Evolutionary conservation across 2,329 filamentous ascomycete genomes (phyloP).

Genomic region (Cladosporium sp.): DNA sequence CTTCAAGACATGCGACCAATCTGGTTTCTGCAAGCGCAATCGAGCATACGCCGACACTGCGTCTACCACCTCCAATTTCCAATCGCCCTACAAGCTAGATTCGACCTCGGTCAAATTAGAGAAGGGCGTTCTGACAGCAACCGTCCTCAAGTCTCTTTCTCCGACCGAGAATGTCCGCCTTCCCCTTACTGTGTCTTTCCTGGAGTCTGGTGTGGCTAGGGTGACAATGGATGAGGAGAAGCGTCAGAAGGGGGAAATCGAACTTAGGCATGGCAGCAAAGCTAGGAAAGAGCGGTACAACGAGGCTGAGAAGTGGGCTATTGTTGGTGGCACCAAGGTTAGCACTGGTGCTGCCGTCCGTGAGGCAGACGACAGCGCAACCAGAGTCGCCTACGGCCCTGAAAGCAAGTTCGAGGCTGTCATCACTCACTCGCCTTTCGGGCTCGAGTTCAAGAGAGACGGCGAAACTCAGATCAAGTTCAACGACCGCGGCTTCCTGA

Average conservation of each 20-base stretch:
- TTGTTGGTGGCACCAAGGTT: slow-evolving; percentile 72
- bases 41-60: slow-evolving; percentile 79
- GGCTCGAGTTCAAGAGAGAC: slow-evolving; percentile 78
- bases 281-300: slow-evolving; percentile 91
- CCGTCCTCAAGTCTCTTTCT: slow-evolving; percentile 72
- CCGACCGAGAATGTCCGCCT: slow-evolving; percentile 66
- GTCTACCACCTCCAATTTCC: slow-evolving; percentile 61
- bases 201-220: slow-evolving; percentile 80
- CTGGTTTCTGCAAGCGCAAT: slow-evolving; percentile 95
- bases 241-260: slow-evolving; percentile 80
- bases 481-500: slow-evolving; percentile 84
- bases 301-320: slow-evolving; percentile 76
- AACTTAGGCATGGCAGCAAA: slow-evolving; percentile 75
- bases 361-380: slow-evolving; percentile 61
- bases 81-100: slow-evolving; percentile 72
- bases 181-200: slow-evolving; percentile 79
- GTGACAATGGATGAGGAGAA: slow-evolving; percentile 89
- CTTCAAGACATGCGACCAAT: slow-evolving; percentile 94
- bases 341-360: slow-evolving; percentile 66
- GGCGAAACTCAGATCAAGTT: slow-evolving; percentile 76
- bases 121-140: slow-evolving; percentile 71
- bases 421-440: slow-evolving; percentile 76
- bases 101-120: slow-evolving; percentile 67
- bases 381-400: slow-evolving; percentile 71
- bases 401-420: slow-evolving; percentile 71